phyloP scores from a whole-genome alignment of 345 rosid genomes.

The Jatropha curcas region DNA sequence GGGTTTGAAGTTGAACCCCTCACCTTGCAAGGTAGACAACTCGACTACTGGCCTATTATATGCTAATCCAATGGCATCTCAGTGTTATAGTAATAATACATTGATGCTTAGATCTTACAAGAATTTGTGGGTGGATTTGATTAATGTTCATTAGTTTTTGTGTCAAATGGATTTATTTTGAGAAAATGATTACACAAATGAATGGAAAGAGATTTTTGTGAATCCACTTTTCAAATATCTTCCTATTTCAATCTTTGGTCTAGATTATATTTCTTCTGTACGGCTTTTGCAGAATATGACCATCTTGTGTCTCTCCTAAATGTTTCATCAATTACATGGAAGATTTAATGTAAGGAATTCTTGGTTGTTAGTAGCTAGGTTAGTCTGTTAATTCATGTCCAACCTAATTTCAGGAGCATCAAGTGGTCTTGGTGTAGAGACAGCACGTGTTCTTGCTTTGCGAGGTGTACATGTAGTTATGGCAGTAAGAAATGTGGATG shows the following conservation, averaged over 20 bases:
- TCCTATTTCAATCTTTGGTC: not conserved
- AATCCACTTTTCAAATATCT: not conserved
- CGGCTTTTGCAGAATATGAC: not conserved
- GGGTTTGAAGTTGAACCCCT: no score
- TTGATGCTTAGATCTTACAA: constrained; percentile 1
- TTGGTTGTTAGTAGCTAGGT: no score
- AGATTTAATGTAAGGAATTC: no score
- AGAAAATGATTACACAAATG: no score
- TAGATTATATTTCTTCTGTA: not conserved
- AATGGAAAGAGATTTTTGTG: not conserved
- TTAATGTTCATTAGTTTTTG: not conserved
- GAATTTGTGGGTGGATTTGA: no score
- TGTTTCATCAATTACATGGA: no score
- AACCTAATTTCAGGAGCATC: constrained; percentile 18
- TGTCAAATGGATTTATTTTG: not conserved
- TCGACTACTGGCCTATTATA: no score
- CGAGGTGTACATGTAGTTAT: constrained; percentile 6
- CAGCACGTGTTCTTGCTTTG: constrained; percentile 19
- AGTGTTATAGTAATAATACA: no score
- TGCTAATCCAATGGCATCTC: no score
- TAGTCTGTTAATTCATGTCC: not conserved
- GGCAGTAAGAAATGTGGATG: constrained; percentile 17
- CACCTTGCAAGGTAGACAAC: no score
- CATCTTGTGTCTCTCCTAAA: no score
- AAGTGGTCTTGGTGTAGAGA: constrained; percentile 22